phyloP scores from a whole-genome alignment of 139 green algal species.

The Chlamydomonas sp. region DNA sequence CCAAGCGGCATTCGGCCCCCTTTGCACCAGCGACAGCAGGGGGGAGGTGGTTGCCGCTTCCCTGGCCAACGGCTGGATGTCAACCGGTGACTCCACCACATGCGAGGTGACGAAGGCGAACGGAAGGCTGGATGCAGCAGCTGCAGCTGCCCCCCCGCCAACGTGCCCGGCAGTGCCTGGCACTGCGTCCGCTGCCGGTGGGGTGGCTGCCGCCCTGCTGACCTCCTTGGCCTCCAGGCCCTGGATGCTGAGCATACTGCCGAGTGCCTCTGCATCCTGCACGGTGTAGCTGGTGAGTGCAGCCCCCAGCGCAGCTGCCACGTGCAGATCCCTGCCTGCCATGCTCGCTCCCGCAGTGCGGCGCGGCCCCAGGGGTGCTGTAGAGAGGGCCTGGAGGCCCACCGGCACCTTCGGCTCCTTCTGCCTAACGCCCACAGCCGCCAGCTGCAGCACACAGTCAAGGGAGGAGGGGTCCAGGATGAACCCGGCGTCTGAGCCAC shows the following conservation, averaged over 20 bases:
- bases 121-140: no score
- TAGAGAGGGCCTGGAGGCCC: neutral
- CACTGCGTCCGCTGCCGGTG: neutral
- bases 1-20: neutral
- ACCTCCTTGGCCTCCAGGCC: slow-evolving; percentile 14
- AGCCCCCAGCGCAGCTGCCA: neutral
- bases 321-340: neutral
- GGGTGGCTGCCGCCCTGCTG: neutral
- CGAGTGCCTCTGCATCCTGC: neutral
- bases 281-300: neutral
- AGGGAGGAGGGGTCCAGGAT: slow-evolving; percentile 65
- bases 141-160: no score
- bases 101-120: no score
- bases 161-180: neutral
- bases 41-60: no score
- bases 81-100: no score
- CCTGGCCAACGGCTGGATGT: no score
- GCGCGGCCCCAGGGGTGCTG: neutral
- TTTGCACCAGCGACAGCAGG: neutral
- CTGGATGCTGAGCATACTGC: neutral
- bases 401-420: slow-evolving; percentile 9
- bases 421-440: slow-evolving; percentile 29
- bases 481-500: slow-evolving; percentile 5
- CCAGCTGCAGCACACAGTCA: slow-evolving; percentile 75
- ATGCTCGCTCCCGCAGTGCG: neutral